phyloP scores from a whole-genome alignment of 1,284 basidiomycete genomes.

The Mixia osmundae region DNA sequence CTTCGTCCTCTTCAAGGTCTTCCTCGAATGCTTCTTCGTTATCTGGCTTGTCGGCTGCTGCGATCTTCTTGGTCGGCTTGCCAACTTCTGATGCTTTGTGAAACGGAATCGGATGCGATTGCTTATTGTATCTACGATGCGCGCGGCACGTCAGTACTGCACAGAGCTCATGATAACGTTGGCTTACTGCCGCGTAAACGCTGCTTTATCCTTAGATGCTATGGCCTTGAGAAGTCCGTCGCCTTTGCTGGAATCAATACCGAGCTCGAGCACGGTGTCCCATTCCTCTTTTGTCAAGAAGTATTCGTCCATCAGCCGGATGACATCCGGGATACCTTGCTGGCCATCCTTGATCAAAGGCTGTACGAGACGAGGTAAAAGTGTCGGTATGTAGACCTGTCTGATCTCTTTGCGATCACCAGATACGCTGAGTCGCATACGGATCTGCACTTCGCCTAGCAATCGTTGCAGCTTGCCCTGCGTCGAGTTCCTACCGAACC shows the following conservation, averaged over 20 bases:
- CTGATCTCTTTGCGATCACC: constrained; percentile 72
- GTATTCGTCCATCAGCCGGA: constrained; percentile 78
- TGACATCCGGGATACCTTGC: constrained; percentile 49
- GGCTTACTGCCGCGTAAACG: constrained; percentile 61
- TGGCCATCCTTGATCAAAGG: constrained; percentile 41
- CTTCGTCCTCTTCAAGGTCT: constrained; percentile 4
- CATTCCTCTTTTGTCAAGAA: constrained; percentile 82
- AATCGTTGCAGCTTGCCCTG: constrained; percentile 56
- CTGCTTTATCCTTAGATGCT: constrained; percentile 48
- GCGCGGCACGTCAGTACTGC: background rate
- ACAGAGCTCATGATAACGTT: background rate
- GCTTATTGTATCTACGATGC: constrained; percentile 50
- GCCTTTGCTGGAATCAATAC: constrained; percentile 45
- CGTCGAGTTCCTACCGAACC: constrained; percentile 94
- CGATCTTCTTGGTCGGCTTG: constrained; percentile 49
- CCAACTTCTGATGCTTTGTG: constrained; percentile 60
- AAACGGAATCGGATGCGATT: constrained; percentile 74
- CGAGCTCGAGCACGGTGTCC: constrained; percentile 83
- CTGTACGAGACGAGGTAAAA: constrained; percentile 52
- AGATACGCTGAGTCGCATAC: constrained; percentile 80
- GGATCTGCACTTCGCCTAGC: constrained; percentile 72
- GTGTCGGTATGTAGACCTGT: constrained; percentile 65
- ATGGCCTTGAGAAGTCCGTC: constrained; percentile 61
- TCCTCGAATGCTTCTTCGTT: constrained; percentile 30
- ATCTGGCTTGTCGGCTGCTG: constrained; percentile 45